A percentile compares a stretch with the other conserved stretches of the same genome.
These are phyloP conservation scores for Raffaelea arxii DNA, from an alignment of 2,329 filamentous ascomycete species.

Conservation along the genomic window DNA sequence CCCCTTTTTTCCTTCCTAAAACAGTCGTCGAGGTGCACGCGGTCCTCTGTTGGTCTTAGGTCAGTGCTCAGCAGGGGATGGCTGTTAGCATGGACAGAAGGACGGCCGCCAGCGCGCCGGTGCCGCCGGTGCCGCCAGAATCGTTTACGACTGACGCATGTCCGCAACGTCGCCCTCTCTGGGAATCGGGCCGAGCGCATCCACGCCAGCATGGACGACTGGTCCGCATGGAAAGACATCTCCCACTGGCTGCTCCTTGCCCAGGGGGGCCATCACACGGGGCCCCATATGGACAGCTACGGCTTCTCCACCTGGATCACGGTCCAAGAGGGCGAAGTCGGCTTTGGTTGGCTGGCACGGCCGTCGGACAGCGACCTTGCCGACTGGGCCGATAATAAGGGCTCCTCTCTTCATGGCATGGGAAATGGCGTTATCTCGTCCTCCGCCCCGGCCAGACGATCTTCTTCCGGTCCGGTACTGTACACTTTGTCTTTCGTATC, in stretches of 20 bases:
- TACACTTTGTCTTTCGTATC: background rate
- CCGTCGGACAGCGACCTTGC: background rate
- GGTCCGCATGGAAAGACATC: background rate
- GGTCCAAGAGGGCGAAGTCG: background rate
- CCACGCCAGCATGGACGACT: too few species aligned
- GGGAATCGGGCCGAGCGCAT: too few species aligned
- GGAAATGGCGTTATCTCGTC: background rate
- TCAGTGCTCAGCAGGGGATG: too few species aligned
- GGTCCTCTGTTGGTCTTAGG: too few species aligned
- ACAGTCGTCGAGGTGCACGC: too few species aligned
- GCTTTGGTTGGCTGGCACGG: background rate
- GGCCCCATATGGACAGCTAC: background rate
- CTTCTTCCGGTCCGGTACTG: background rate
- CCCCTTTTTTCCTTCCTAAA: too few species aligned
- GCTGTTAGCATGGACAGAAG: too few species aligned
- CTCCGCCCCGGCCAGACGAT: background rate
- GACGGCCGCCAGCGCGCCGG: too few species aligned
- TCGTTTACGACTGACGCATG: too few species aligned
- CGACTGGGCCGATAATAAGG: background rate
- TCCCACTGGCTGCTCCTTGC: background rate
- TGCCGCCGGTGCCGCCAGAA: too few species aligned
- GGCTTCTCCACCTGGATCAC: background rate
- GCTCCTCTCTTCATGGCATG: background rate
- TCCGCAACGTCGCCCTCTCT: too few species aligned
- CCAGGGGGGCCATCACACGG: background rate